phyloP scores from a whole-genome alignment of 805 yeast species.

The Candida khao-thaluensis region DNA sequence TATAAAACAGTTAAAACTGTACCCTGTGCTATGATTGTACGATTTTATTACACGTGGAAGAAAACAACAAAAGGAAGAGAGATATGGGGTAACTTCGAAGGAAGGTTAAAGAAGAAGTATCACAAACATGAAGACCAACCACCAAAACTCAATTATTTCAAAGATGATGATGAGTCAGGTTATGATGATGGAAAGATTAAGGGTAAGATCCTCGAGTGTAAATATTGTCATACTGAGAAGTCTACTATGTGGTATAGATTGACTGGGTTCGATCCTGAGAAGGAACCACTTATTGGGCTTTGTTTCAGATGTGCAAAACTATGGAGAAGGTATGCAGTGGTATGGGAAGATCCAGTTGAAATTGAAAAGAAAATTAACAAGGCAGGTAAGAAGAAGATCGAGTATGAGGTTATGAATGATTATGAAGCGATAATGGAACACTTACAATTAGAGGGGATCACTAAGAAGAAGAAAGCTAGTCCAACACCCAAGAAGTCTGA shows the following conservation, averaged over 20 bases:
- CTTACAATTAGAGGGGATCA: conserved; percentile 33
- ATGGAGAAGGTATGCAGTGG: conserved; percentile 87
- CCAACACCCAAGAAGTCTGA: conserved; percentile 7
- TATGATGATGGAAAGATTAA: conserved; percentile 57
- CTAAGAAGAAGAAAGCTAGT: conserved; percentile 9
- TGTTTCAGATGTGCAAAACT: conserved; percentile 85
- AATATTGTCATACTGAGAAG: conserved; percentile 60
- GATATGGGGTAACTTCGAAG: conserved; percentile 82
- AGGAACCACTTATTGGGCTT: conserved; percentile 51
- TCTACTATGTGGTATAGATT: conserved; percentile 69
- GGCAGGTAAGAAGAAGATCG: conserved; percentile 56
- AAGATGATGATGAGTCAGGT: conserved; percentile 64
- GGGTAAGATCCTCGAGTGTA: conserved; percentile 56
- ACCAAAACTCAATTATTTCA: conserved; percentile 13
- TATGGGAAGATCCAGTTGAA: conserved; percentile 79
- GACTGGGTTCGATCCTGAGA: conserved; percentile 52
- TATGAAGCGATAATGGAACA: conserved; percentile 52
- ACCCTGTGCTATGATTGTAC: conserved; percentile 72
- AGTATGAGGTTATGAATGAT: conserved; percentile 66
- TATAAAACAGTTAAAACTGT: conserved; percentile 70
- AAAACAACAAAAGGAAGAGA: conserved; percentile 71
- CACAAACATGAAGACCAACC: conserved; percentile 26
- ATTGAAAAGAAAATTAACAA: conserved; percentile 49
- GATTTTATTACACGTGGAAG: conserved; percentile 91
- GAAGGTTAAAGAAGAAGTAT: conserved; percentile 60